Evolutionary conservation across 768 basidiomycete species (phyloP), one percentile per base, ranked within the genome.

Genomic region (Lanmaoa rubissima): DNA sequence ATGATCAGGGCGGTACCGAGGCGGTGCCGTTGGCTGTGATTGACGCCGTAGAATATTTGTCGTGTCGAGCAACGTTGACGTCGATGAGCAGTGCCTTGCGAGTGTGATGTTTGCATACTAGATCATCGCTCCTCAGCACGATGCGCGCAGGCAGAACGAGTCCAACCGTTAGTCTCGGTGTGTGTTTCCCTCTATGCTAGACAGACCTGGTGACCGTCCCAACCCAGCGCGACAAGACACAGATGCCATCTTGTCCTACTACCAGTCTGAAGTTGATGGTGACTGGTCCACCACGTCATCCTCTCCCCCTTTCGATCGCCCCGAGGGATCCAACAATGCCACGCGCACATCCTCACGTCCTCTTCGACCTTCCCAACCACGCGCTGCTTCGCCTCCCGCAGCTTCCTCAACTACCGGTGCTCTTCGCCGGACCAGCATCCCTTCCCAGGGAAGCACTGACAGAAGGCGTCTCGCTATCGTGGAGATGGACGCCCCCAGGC

Each of bases 381-480:
- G 59, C 50, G 54, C 39, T 41, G 53, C 69, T 62, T 59, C 64
- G 69, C 58, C 64, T 70, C 35, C 73, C 31, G 60, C 71, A 26
- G 66, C 62, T 19, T 50, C 59, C 66, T 51, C 70, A 12, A 61
- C 72, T 24, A 64, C 66, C 40, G 72, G 62, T 48, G 73, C 58
- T 24, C 73, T 74, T 56, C 75, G 75, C 17, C 77, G 85, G 57
- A 74, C 80, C 31, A 82, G 79, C 61, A 70, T 76, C 17, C 83
- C 81, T 19, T 82, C 86, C 1, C 79, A 82, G 65, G 84, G 83
- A 57, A 79, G 81, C 61, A 74, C 79, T 51, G 87, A 88, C 73
- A 81, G 86, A 64, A 78, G 88, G 48, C 77, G 86, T 55, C 74
- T 88, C 48, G 85, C 85, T 43, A 83, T 90, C 59, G 81, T 89